Evolutionary conservation across 352 stramenopile species (phyloP), one percentile per base, ranked within the genome.

Genomic region (Globisporangium recalcitrans): DNA sequence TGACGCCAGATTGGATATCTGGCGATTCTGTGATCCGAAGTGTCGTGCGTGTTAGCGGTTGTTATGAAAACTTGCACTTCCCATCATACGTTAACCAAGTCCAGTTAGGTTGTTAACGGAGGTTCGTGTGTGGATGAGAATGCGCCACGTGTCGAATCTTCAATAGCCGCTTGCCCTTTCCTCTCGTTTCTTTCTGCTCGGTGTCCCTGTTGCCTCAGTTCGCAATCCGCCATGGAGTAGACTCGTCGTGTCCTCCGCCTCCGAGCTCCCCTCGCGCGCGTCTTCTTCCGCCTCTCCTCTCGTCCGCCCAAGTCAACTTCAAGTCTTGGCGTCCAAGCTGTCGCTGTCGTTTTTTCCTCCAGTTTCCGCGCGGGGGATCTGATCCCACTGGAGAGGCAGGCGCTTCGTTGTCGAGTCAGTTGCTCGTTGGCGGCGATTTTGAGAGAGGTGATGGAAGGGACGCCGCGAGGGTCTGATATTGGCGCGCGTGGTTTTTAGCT

Each of bases 181-280:
- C 11, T 46, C n/a, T 44, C 38, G n/a, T n/a, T n/a, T n/a, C n/a
- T n/a, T n/a, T n/a, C n/a, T n/a, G n/a, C 38, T 46, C 27, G 27
- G 27, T 6, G 27, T 46, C 21, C 38, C 38, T 46, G 32, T 14
- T 38, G 27, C 27, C 48, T 54, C 48, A 54, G 48, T 54, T 54
- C 48, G 26, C 48, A n/a, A 54, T 54, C 21, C 11, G 26, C 26
- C 26, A 54, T 54, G 26, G 48, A 54, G 16, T 54, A 54, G 26
- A 22, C 24, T 5, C 48, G 14, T 22, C 22, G 19, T n/a, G n/a
- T 53, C 6, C 47, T 34, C 47, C 47, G 22, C 24, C 21, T 14
- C 22, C 11, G 24, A 53, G 24, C 47, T 53, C 47, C 47, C 47
- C 47, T 53, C 47, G 47, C 9, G 47, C 6, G 38, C 38, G 38